Percentiles rank a stretch among this genome's conserved stretches.
Conservation (phyloP, 495 filamentous ascomycete species). For the Penicillium dipodomyicola region DNA sequence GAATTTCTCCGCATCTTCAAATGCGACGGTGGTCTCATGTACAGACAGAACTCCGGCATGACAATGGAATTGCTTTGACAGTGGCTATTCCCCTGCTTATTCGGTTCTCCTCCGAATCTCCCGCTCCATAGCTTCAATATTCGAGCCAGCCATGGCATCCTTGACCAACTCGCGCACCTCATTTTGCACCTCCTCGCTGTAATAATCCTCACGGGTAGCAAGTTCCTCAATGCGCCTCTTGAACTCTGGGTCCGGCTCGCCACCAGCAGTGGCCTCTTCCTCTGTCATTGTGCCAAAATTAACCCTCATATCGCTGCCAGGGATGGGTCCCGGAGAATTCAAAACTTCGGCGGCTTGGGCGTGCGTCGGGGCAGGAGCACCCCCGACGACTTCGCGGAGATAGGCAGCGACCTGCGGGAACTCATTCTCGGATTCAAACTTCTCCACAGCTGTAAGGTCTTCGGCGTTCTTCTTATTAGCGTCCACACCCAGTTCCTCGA, state of each 20-base stretch:
- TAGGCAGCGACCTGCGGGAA: constrained; percentile 68
- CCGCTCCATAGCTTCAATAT: constrained; percentile 50
- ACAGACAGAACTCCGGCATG: neutral
- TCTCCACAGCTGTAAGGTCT: constrained; percentile 67
- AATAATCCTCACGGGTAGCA: constrained; percentile 68
- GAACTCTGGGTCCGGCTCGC: constrained; percentile 66
- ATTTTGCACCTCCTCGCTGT: constrained; percentile 66
- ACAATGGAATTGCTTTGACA: neutral
- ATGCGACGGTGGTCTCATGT: neutral
- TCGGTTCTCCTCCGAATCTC: constrained; percentile 61
- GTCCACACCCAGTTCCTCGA: constrained; percentile 79
- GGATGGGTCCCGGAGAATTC: constrained; percentile 53
- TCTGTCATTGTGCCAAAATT: constrained; percentile 66
- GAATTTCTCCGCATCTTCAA: neutral
- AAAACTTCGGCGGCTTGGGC: constrained; percentile 28
- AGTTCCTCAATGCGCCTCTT: constrained; percentile 73
- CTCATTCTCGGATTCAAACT: constrained; percentile 67
- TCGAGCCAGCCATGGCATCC: constrained; percentile 61
- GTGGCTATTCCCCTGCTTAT: constrained; percentile 27
- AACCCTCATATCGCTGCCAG: constrained; percentile 60
- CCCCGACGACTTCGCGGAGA: constrained; percentile 50
- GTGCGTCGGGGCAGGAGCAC: constrained; percentile 19
- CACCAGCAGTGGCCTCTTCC: constrained; percentile 48
- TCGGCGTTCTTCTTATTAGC: constrained; percentile 59
- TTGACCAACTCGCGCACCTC: constrained; percentile 66